Percentiles rank a stretch among this genome's conserved stretches.
Evolutionary conservation across 345 rosid species (phyloP).

Genomic region (Theobroma cacao): DNA sequence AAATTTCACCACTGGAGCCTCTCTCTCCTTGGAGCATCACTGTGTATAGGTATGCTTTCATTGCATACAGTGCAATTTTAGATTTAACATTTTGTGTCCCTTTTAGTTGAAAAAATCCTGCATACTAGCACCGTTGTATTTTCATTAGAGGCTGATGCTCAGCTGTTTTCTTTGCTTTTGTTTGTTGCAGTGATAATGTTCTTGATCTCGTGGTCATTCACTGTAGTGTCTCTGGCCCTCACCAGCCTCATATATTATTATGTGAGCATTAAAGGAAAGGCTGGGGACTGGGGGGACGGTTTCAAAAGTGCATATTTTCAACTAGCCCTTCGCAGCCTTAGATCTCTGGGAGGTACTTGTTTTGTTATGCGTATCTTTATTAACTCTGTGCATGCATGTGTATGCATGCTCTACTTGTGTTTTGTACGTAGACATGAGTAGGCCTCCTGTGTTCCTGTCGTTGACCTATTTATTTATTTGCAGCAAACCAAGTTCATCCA

Average conservation of each 20-base stretch:
- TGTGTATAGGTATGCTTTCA: constrained; percentile 9
- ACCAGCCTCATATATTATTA: constrained; percentile 98
- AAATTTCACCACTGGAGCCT: constrained; percentile 99
- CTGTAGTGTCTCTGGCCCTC: constrained; percentile 88
- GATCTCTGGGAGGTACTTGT: constrained; percentile 79
- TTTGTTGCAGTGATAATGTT: constrained; percentile 94
- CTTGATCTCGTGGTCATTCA: constrained; percentile 98
- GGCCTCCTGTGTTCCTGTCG: background rate
- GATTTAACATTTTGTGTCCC: background rate
- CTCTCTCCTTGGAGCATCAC: constrained; percentile 86
- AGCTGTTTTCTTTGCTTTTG: constrained; percentile 19
- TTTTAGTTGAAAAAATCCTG: background rate
- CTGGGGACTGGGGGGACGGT: constrained; percentile 99
- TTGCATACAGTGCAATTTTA: background rate
- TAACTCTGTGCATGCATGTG: background rate
- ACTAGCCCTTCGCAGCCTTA: constrained; percentile 98
- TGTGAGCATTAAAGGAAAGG: constrained; percentile 96
- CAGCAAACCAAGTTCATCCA: constrained; percentile 98
- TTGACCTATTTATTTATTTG: background rate
- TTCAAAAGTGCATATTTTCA: constrained; percentile 99
- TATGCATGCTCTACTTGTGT: constrained; percentile 2
- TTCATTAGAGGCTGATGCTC: constrained; percentile 11
- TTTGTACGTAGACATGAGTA: background rate
- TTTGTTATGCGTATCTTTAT: background rate
- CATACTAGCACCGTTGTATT: constrained; percentile 1